Evolutionary conservation across 2,329 filamentous ascomycete genomes (phyloP), one percentile per base, ranked within the genome.

Genomic region (Fusarium nanum): DNA sequence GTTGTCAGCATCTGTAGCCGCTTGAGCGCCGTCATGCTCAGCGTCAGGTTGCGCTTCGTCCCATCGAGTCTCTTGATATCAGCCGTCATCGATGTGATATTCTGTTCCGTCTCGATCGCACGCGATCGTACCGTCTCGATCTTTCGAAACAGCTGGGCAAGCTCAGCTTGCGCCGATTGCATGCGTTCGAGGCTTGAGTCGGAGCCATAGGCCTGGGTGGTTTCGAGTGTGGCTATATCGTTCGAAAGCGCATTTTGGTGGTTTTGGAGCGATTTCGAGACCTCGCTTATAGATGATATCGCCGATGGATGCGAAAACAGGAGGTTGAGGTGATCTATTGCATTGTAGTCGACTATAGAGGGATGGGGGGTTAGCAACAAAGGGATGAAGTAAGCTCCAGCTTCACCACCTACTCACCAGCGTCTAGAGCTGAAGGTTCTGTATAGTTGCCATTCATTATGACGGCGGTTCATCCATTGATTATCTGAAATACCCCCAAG

Each of bases 1-100:
- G 96, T 98, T 7, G 96, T 98, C 78, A 99, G 84, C 96, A 99
- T 99, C 85, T 99, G 96, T 74, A 99, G 86, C 48, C 96, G 88
- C 84, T 99, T 99, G 76, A 99, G 85, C 23, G 95, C 95, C 45
- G 96, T 99, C 96, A 99, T 99, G 71, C 94, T 98, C 56, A 97
- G 86, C 12, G 96, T 98, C 67, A 99, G 86, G 81, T 99, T 99
- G 80, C 92, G 92, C 85, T 99, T 99, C 40, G 96, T 98, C 80
- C 92, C 93, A 81, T 99, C 96, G 70, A 99, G 87, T 72, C 95
- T 91, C 84, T 99, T 99, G 80, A 99, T 99, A 77, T 99, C 96
- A 62, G 96, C 94, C 66, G 96, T 99, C 96, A 99, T 99, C 73
- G 94, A 94, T 48, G 95, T 98, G 78, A 99, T 99, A 72, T 94